phyloP scores from a whole-genome alignment of 352 stramenopile species.

The Phytophthora crassamura region DNA sequence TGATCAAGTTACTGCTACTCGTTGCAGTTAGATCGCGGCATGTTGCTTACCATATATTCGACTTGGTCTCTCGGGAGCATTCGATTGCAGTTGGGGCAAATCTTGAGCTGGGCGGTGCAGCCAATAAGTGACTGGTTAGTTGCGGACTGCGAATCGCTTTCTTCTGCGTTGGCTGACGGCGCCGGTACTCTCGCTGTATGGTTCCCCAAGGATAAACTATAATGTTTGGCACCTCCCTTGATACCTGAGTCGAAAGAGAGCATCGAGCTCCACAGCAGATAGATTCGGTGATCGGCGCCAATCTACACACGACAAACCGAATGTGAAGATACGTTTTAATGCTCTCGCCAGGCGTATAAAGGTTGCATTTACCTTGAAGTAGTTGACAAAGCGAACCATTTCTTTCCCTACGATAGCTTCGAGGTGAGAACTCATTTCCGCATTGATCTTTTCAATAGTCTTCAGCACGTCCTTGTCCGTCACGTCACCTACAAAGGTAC shows the following conservation, averaged over 20 bases:
- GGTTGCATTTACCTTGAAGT: slow-evolving; percentile 68
- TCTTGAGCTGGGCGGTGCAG: slow-evolving; percentile 43
- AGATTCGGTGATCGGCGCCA: slow-evolving; percentile 65
- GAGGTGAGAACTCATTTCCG: slow-evolving; percentile 63
- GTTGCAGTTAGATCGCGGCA: background rate
- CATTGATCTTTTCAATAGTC: slow-evolving; percentile 62
- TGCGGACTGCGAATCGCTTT: background rate
- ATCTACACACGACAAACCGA: slow-evolving; percentile 34
- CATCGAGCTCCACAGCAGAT: slow-evolving; percentile 76
- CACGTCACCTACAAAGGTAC: slow-evolving; percentile 47
- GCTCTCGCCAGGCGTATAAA: background rate
- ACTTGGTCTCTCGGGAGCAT: slow-evolving; percentile 48
- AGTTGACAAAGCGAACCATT: slow-evolving; percentile 58
- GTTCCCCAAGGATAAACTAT: slow-evolving; percentile 44
- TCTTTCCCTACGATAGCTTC: slow-evolving; percentile 71
- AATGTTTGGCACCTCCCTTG: slow-evolving; percentile 55
- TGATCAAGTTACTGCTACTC: background rate
- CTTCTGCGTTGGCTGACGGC: background rate
- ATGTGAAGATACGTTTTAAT: slow-evolving; percentile 3
- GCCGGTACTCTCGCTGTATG: slow-evolving; percentile 12
- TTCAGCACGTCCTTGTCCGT: slow-evolving; percentile 51
- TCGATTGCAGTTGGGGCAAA: slow-evolving; percentile 49
- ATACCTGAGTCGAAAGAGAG: slow-evolving; percentile 60
- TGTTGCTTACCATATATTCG: slow-evolving; percentile 48
- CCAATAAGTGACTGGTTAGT: slow-evolving; percentile 29